These are phyloP conservation scores for Arachnopeziza araneosa DNA, from an alignment of 2,329 filamentous ascomycete species.

Conservation along the genomic window DNA sequence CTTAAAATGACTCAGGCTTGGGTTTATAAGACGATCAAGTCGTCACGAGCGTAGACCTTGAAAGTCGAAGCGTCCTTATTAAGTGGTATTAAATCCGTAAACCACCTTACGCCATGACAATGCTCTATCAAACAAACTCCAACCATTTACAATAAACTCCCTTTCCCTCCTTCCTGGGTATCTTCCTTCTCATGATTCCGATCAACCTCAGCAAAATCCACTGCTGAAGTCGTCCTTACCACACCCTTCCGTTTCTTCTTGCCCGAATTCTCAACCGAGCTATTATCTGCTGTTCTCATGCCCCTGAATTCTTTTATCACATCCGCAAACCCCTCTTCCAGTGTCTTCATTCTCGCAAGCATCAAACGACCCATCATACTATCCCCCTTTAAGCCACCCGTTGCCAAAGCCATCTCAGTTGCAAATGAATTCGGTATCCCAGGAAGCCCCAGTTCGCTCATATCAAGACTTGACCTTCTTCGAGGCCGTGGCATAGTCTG, in stretches of 20 bases:
- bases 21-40: too few species aligned
- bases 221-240: not conserved
- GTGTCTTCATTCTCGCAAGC: constrained; percentile 82
- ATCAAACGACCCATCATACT: constrained; percentile 75
- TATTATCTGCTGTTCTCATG: constrained; percentile 27
- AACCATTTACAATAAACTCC: not conserved
- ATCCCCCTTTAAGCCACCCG: constrained; percentile 48
- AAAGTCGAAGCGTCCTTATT: too few species aligned
- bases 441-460: constrained; percentile 62
- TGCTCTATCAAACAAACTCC: too few species aligned
- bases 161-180: not conserved
- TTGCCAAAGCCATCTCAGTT: constrained; percentile 72
- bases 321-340: constrained; percentile 86
- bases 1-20: too few species aligned
- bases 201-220: not conserved
- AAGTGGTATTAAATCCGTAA: too few species aligned
- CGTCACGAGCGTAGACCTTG: too few species aligned
- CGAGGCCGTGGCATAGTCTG: constrained; percentile 43
- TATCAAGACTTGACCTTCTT: constrained; percentile 57
- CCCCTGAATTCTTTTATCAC: constrained; percentile 67
- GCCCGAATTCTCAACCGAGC: constrained; percentile 19
- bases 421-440: constrained; percentile 68
- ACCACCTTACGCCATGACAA: too few species aligned
- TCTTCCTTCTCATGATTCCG: not conserved
- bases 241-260: constrained; percentile 11